Percentiles rank a stretch among this genome's conserved stretches.
phyloP scores from a whole-genome alignment of 2,329 filamentous ascomycete species.

The Fusarium pseudograminearum region DNA sequence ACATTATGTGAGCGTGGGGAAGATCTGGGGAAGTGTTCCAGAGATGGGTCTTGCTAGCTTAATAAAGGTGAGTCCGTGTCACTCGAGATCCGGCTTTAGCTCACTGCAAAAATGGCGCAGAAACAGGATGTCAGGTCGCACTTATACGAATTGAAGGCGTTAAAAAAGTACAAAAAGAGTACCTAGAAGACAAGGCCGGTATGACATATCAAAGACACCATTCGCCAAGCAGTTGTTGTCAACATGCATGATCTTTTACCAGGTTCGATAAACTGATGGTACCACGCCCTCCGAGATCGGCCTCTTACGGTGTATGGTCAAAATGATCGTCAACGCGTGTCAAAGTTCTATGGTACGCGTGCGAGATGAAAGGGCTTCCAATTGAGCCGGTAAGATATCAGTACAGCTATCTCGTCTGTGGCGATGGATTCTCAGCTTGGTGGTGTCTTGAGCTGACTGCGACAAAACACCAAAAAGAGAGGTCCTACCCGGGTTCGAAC shows the following conservation, averaged over 20 bases:
- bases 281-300: background rate
- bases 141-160: too few species aligned
- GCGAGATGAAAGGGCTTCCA: accelerated
- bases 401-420: accelerated
- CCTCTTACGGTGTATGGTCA: background rate
- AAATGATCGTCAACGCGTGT: background rate
- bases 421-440: background rate
- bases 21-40: background rate
- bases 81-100: background rate
- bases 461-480: conserved; percentile 1
- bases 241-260: background rate
- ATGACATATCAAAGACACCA: accelerated
- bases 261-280: accelerated
- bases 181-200: background rate
- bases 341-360: accelerated
- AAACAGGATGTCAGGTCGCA: accelerated
- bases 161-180: too few species aligned
- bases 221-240: background rate
- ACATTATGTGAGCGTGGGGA: conserved; percentile 6
- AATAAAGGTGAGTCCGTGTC: background rate
- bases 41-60: background rate
- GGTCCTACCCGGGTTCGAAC: conserved; percentile 39
- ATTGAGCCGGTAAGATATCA: accelerated
- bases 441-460: accelerated
- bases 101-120: conserved; percentile 2